These are phyloP conservation scores for Meripilus lineatus DNA, from an alignment of 1,284 basidiomycete genomes.

Conservation along the genomic window DNA sequence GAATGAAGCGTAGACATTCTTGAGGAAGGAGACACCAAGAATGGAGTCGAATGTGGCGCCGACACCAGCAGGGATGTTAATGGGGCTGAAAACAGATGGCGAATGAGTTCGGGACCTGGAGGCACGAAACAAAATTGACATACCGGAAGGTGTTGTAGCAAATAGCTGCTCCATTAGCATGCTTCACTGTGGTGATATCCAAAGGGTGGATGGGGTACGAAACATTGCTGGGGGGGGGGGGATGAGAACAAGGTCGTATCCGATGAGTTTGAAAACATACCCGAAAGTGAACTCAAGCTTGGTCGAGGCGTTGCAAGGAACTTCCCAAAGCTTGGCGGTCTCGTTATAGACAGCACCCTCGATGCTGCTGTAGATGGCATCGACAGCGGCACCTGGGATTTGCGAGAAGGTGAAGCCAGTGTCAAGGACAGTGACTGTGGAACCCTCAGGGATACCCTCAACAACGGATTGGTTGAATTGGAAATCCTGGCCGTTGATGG, in stretches of 20 bases:
- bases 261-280: constrained; percentile 13
- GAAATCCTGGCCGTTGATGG: constrained; percentile 24
- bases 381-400: constrained; percentile 22
- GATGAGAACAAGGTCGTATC: constrained; percentile 12
- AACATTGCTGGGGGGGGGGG: constrained; percentile 3
- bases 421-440: constrained; percentile 26
- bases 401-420: constrained; percentile 27
- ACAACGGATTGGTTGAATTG: constrained; percentile 24
- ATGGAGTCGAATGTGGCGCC: constrained; percentile 26
- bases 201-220: constrained; percentile 22
- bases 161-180: constrained; percentile 15
- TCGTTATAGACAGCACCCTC: constrained; percentile 20
- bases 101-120: constrained; percentile 6
- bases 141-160: constrained; percentile 21
- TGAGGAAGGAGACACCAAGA: constrained; percentile 35
- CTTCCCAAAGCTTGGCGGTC: constrained; percentile 16
- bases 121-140: constrained; percentile 3
- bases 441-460: constrained; percentile 20
- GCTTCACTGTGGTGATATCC: constrained; percentile 19
- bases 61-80: constrained; percentile 15
- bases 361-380: constrained; percentile 27
- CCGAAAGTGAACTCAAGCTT: constrained; percentile 23
- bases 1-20: constrained; percentile 40
- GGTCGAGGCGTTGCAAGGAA: constrained; percentile 22
- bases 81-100: constrained; percentile 13